Evolutionary conservation across 805 yeast species (phyloP), one percentile per base, ranked within the genome.

Genomic region (Starmerella cellae): DNA sequence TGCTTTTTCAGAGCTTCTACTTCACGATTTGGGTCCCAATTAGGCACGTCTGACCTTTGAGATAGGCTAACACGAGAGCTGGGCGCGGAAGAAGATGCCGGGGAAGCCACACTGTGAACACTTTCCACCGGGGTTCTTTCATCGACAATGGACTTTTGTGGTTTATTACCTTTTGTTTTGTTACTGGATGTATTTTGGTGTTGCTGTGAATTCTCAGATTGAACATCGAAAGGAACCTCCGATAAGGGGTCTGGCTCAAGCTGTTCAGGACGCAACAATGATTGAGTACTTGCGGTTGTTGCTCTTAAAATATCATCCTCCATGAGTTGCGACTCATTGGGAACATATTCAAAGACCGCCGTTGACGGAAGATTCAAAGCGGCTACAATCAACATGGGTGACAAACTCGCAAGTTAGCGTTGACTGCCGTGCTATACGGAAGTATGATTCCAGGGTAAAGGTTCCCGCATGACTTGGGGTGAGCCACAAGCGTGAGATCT

Each of bases 291-390:
- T 18, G 30, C 39, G 4, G 20, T n/a, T 2, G 41, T 3, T 13
- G 38, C 32, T 2, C 22, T 20, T 28, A n/a, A 11, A 5, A 18
- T 14, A 10, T 35, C 20, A 4, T 21, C 20, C 9, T 24, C 38
- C 6, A n/a, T n/a, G 20, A 35, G 16, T 30, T 37, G 44, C 1
- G 34, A 28, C 2, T 42, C 47, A 9, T 8, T 5, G n/a, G 17
- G 14, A 22, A 4, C 17, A 18, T 36, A 3, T 19, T 48, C 55
- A 30, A 59, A 57, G 22, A 48, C 47, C 20, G 59, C 52, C 24
- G 62, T 55, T 36, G 48, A 54, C 13, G 63, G 63, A 23, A 59
- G 48, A 17, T 56, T 51, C 46, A 58, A 37, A 13, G 60, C 49
- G 2, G 55, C 61, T 3, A 55, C 52, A 17, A 57, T 43, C 31